A percentile compares a stretch with the other conserved stretches of the same genome.
These are phyloP conservation scores for Omphalotus olearius DNA, from an alignment of 1,284 basidiomycete genomes.

Conservation along the genomic window DNA sequence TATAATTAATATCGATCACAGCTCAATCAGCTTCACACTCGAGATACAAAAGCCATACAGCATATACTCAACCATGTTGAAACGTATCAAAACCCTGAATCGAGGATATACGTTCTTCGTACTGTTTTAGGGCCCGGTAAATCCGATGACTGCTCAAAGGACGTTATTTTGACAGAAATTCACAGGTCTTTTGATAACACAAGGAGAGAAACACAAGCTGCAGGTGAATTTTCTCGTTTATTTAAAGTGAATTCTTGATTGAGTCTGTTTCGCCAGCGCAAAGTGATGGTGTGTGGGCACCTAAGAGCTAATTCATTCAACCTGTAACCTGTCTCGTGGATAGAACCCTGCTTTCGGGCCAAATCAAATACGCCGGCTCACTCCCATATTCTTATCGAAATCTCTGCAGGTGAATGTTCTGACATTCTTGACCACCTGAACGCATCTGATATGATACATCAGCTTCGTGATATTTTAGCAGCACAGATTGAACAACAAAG, in stretches of 20 bases:
- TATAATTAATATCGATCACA: background rate
- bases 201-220: constrained; percentile 41
- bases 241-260: background rate
- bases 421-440: constrained; percentile 41
- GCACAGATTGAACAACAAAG: constrained; percentile 12
- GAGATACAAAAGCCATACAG: constrained; percentile 44
- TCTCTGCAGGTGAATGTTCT: constrained; percentile 34
- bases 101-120: constrained; percentile 29
- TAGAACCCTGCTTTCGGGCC: constrained; percentile 61
- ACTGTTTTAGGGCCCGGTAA: constrained; percentile 40
- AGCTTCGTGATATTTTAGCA: constrained; percentile 25
- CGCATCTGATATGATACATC: constrained; percentile 14
- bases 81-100: constrained; percentile 42
- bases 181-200: constrained; percentile 35
- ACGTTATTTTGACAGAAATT: no score
- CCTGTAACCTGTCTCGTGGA: background rate
- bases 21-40: constrained; percentile 34
- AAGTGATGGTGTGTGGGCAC: constrained; percentile 32
- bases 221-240: no score
- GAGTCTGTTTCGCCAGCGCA: constrained; percentile 26
- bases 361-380: constrained; percentile 49
- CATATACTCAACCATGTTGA: constrained; percentile 43
- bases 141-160: no score
- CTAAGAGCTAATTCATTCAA: background rate
- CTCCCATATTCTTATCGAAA: constrained; percentile 50